phyloP scores from a whole-genome alignment of 306 rosid species.

The Lathyrus tuberosus region DNA sequence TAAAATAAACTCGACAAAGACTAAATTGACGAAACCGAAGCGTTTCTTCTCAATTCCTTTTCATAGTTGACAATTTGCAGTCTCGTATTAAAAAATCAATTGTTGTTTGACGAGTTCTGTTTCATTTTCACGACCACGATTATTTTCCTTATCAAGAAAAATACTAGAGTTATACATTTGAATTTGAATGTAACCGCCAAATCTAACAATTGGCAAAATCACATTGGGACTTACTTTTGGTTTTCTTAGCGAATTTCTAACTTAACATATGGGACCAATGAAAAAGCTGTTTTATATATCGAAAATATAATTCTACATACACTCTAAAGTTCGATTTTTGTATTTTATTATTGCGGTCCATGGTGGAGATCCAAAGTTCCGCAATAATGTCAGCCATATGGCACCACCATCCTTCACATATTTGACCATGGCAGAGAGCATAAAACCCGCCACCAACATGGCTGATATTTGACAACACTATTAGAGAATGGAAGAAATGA shows the following conservation, averaged over 20 bases:
- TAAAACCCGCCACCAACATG: too few species aligned
- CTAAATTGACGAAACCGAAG: slow-evolving; percentile 20
- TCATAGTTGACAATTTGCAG: neutral
- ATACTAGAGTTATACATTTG: neutral
- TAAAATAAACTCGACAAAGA: neutral
- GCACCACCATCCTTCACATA: too few species aligned
- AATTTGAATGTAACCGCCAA: slow-evolving; percentile 13
- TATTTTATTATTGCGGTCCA: too few species aligned
- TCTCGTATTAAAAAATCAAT: slow-evolving; percentile 13
- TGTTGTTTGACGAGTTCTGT: slow-evolving; percentile 30
- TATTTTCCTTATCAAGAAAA: slow-evolving; percentile 30
- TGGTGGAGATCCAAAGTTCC: too few species aligned
- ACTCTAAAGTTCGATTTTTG: slow-evolving; percentile 16
- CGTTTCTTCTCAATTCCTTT: neutral
- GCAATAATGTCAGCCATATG: too few species aligned
- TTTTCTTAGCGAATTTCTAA: slow-evolving; percentile 24
- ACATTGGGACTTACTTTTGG: neutral
- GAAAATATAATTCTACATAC: neutral
- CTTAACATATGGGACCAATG: slow-evolving; percentile 3
- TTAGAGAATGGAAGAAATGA: neutral
- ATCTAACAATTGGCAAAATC: slow-evolving; percentile 5
- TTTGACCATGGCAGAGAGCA: too few species aligned
- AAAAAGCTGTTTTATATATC: neutral
- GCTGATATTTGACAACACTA: too few species aligned
- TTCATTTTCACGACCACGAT: slow-evolving; percentile 27